phyloP scores from a whole-genome alignment of 331 rosid species.

The Quercus lobata region DNA sequence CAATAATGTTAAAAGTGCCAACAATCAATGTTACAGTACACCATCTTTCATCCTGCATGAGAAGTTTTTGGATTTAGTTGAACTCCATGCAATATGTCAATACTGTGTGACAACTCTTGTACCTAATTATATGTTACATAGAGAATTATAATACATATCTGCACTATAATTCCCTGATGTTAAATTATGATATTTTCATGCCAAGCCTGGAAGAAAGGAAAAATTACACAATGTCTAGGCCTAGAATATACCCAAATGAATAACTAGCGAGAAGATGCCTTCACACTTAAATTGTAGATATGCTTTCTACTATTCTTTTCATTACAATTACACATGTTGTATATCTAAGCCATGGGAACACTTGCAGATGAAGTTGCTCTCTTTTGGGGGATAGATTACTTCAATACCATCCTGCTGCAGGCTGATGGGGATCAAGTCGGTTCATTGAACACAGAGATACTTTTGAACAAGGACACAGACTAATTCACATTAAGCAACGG shows the following conservation, averaged over 20 bases:
- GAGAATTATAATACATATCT: no score
- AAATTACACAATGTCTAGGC: not conserved
- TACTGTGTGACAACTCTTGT: not conserved
- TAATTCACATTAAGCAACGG: slow-evolving; percentile 65
- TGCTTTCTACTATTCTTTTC: not conserved
- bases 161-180: not conserved
- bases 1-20: not conserved
- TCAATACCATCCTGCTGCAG: slow-evolving; percentile 46
- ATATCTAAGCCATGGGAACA: not conserved
- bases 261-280: not conserved
- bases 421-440: slow-evolving; percentile 35
- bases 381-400: slow-evolving; percentile 67
- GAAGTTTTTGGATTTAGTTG: no score
- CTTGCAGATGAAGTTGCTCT: slow-evolving; percentile 68
- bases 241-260: not conserved
- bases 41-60: no score
- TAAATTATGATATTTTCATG: not conserved
- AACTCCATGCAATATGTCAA: not conserved
- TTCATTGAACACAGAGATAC: slow-evolving; percentile 53
- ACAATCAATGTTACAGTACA: not conserved
- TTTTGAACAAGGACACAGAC: slow-evolving; percentile 46
- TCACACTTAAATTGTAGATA: not conserved
- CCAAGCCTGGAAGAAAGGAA: not conserved
- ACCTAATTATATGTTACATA: not conserved
- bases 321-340: not conserved